Evolutionary conservation across 768 basidiomycete genomes (phyloP).

Genomic region (Termitomyces sp.): DNA sequence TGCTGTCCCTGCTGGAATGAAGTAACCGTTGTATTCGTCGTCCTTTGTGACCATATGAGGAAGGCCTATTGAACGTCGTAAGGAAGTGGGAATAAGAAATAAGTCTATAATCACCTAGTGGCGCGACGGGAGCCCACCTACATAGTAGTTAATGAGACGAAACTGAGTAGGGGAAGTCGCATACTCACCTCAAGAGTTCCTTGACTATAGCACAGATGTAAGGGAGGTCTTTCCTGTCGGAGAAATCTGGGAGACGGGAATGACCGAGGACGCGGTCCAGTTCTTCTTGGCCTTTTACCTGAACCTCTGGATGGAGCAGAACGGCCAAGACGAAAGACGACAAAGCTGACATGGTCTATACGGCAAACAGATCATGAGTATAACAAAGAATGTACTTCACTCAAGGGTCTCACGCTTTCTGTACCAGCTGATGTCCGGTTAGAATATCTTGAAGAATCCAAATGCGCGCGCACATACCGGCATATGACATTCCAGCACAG

Average conservation of each 20-base stretch:
- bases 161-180: background rate
- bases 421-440: constrained; percentile 28
- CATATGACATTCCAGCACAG: constrained; percentile 34
- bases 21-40: constrained; percentile 37
- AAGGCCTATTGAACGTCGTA: constrained; percentile 18
- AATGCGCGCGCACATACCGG: constrained; percentile 19
- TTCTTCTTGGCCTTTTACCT: constrained; percentile 25
- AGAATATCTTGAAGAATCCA: background rate
- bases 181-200: constrained; percentile 29
- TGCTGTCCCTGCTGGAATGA: constrained; percentile 41
- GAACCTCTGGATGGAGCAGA: constrained; percentile 29
- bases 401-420: constrained; percentile 30
- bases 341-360: constrained; percentile 28
- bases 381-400: background rate
- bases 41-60: constrained; percentile 35
- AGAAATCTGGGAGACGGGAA: constrained; percentile 24
- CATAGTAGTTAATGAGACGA: background rate
- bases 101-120: constrained; percentile 18
- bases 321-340: constrained; percentile 31
- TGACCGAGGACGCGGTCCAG: constrained; percentile 25
- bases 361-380: background rate
- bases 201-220: constrained; percentile 37
- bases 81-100: background rate
- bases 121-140: constrained; percentile 29
- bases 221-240: constrained; percentile 27